These are phyloP conservation scores for Pseudonitzschia multistriata DNA, from an alignment of 108 stramenopile genomes.

Conservation along the genomic window DNA sequence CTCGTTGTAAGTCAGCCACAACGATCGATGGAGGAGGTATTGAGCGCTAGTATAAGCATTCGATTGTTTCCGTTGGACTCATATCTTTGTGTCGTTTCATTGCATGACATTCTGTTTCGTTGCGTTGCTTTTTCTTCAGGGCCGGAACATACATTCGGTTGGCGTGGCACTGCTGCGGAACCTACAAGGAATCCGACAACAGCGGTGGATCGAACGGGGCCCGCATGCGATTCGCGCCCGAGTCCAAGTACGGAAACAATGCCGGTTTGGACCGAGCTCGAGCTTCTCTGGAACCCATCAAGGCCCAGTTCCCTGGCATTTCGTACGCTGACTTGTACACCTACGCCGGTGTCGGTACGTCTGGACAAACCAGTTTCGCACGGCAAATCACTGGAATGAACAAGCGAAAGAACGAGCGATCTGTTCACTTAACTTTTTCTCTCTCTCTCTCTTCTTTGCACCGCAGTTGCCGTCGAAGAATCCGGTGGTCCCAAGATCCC, in stretches of 20 bases:
- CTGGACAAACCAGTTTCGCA: too few species aligned
- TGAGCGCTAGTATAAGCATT: neutral
- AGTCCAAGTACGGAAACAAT: constrained; percentile 51
- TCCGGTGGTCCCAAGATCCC: constrained; percentile 83
- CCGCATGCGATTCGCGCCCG: constrained; percentile 92
- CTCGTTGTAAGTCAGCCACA: constrained; percentile 20
- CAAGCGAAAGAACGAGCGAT: neutral
- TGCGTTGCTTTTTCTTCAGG: neutral
- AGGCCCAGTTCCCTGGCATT: constrained; percentile 84
- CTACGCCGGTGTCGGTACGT: constrained; percentile 65
- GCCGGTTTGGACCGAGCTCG: constrained; percentile 79
- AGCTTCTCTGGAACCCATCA: constrained; percentile 70
- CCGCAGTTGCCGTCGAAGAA: constrained; percentile 52
- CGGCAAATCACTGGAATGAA: neutral
- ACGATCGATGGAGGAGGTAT: neutral
- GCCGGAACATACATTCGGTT: constrained; percentile 81
- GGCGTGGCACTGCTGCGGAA: constrained; percentile 96
- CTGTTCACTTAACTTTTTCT: neutral
- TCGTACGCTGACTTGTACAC: constrained; percentile 95
- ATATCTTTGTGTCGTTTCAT: too few species aligned
- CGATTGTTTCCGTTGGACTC: too few species aligned
- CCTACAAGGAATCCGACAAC: constrained; percentile 69
- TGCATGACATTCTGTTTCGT: neutral
- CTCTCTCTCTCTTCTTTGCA: too few species aligned
- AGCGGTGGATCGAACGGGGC: constrained; percentile 94